Base-by-base conservation (phyloP, 2,329 filamentous ascomycete genomes). In the Aspergillus jensenii region DNA sequence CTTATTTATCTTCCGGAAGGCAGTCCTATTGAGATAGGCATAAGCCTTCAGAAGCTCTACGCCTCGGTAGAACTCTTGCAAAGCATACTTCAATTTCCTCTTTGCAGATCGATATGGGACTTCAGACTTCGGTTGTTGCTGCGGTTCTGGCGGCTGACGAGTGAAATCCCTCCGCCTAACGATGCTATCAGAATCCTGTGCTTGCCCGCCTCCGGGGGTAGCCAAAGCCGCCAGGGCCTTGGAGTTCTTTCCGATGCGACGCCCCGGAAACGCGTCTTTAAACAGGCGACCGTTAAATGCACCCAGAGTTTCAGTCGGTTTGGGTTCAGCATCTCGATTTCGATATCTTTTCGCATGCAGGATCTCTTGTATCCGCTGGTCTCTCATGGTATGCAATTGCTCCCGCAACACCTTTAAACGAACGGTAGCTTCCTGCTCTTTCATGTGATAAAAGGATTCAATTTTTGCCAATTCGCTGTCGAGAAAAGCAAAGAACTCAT, bases 1-100 rank as follows among this genome's bases (percentile, higher is more conserved):
- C 75, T 99, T 99, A 77, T 96, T 97, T 71, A 99, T 91, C 74
- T 99, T 99, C 33, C 93, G 88, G 70, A 98, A 98, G 0, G 92
- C 95, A 0, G 91, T 96, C 49, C 91, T 85, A 73, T 99, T 99
- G 14, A 97, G 81, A 21, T 96, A 78, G 1, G 92, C 89, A 68
- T 96, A 99, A 0, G 91, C 90, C 76, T 97, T 98, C 59, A 99
- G 82, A 46, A 98, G 79, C 71, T 99, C 95, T 14, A 99, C 81
- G 0, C 90, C 89, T 19, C 93, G 88, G 72, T 99, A 98, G 72
- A 92, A 96, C 72, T 98, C 95, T 68, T 96, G 90, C 50, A 98
- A 76, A 0, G 95, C 95, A 48, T 91, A 79, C 75, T 98, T 98
- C 56, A 99, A 81, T 76, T 97, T 96, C 59, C 89, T 84, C 76